Percentiles rank a stretch among this genome's conserved stretches.
Evolutionary conservation across 2,329 filamentous ascomycete genomes (phyloP).

Genomic region (Alternaria ventricosa): DNA sequence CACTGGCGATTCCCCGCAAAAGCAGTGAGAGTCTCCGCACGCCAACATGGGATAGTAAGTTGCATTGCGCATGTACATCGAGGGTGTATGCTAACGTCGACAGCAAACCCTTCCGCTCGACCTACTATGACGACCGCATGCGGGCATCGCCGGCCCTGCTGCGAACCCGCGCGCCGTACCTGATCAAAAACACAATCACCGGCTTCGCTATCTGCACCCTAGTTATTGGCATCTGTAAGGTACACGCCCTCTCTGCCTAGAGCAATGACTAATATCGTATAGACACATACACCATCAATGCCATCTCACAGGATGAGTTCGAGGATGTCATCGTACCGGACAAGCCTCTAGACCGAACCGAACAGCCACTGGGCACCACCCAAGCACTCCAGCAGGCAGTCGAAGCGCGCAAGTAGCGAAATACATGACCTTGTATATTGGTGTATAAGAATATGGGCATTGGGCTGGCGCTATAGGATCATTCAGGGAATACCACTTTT

Average conservation of each 20-base stretch:
- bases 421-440: constrained; percentile 25
- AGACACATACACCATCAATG: constrained; percentile 77
- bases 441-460: constrained; percentile 37
- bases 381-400: constrained; percentile 41
- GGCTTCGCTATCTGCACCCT: constrained; percentile 78
- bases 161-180: constrained; percentile 87
- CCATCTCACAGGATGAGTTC: constrained; percentile 95
- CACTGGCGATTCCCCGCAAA: constrained; percentile 24
- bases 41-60: constrained; percentile 48
- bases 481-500: constrained; percentile 22
- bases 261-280: constrained; percentile 15
- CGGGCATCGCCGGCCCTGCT: constrained; percentile 88
- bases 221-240: constrained; percentile 81
- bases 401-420: constrained; percentile 33
- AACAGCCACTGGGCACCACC: constrained; percentile 34
- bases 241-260: background rate
- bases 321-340: constrained; percentile 92
- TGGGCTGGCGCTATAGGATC: constrained; percentile 35
- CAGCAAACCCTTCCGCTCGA: constrained; percentile 64
- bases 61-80: background rate
- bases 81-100: constrained; percentile 14
- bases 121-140: constrained; percentile 91
- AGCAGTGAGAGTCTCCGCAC: constrained; percentile 21
- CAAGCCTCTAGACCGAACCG: constrained; percentile 61
- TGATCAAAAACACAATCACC: constrained; percentile 86